Evolutionary conservation across 768 basidiomycete species (phyloP), one percentile per base, ranked within the genome.

Genomic region (Lactarius akahatsu): DNA sequence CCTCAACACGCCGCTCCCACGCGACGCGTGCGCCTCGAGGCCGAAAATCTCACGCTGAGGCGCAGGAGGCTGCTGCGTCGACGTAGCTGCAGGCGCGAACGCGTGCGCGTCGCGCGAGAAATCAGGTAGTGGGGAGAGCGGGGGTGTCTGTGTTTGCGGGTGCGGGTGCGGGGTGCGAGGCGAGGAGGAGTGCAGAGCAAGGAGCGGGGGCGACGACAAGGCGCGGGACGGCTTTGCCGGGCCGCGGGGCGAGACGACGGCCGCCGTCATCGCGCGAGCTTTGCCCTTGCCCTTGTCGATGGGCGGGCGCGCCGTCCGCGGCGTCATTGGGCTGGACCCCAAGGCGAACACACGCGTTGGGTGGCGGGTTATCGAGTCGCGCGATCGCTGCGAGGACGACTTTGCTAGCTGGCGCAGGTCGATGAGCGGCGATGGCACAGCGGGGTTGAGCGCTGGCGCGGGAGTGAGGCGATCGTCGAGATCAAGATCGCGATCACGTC

Each of bases 41-140:
- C 86, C 83, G 63, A 84, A 82, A 87, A 86, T 66, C 81, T 85
- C 70, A 81, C 86, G 2, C 79, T 80, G 75, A 78, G 75, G 68
- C 77, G 80, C 45, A 72, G 72, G 60, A 72, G 57, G 57, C 36
- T 52, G 66, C 71, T 78, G 79, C 10, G 81, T 79, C 2, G 80
- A 80, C 36, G 75, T 72, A 59, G 76, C 71, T 66, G 69, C 75
- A 3, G 80, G 81, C 7, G 72, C 75, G 64, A 83, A 81, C 13
- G 70, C 69, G 41, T 71, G 73, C 23, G 73, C 64, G 63, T 78
- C 74, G 71, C 76, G 79, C 7, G 77, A 69, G 59, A 82, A 77
- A 75, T 76, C 5, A 71, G 73, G 43, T 72, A 72, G 43, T 72
- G 73, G 56, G n/a, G 58, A 61, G 20, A 73, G 67, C 28, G 74